Evolutionary conservation across 306 rosid genomes (phyloP), one percentile per base, ranked within the genome.

Genomic region (Lathyrus sativus): DNA sequence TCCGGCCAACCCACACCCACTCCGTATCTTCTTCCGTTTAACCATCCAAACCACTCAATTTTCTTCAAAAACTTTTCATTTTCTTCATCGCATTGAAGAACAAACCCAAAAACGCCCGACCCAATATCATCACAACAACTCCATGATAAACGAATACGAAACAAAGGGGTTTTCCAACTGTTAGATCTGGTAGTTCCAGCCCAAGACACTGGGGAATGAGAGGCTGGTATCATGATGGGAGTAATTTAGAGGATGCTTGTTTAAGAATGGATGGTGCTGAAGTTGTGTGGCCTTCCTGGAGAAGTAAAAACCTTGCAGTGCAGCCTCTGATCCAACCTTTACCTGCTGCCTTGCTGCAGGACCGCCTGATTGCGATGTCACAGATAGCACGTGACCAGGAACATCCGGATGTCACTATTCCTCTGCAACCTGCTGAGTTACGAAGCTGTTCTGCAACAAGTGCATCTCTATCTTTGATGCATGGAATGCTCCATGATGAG

Each of bases 191-290:
- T 76, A 92, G 98, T 79, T 92, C 98, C 49, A 92, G 98, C 84
- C 98, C 98, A 41, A 87, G 98, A 80, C 92, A 92, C 65, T 92
- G 96, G 98, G 98, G 98, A 59, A 80, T 92, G 85, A 83, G 91
- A 82, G 96, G 98, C 54, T 92, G 95, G 96, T 85, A 85, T 77
- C 95, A 80, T 64, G 98, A 89, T 74, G 98, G 98, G 72, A 86
- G 81, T 84, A 87, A 83, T 78, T 78, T 84, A 81, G 98, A 92
- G 68, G 98, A 92, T 68, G 86, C 85, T 71, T 84, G 90, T 79
- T 82, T 87, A 70, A 81, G 86, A 60, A 86, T 83, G 85, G 96
- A 92, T 73, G 96, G 98, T 62, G 92, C 95, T 70, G 98, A 92
- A 89, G 96, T 92, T 84, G 89, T 92, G 64, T 89, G 98, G 98